Evolutionary conservation across 176 grass and related monocot species (phyloP), one percentile per base, ranked within the genome.

Genomic region (Secale cereale): DNA sequence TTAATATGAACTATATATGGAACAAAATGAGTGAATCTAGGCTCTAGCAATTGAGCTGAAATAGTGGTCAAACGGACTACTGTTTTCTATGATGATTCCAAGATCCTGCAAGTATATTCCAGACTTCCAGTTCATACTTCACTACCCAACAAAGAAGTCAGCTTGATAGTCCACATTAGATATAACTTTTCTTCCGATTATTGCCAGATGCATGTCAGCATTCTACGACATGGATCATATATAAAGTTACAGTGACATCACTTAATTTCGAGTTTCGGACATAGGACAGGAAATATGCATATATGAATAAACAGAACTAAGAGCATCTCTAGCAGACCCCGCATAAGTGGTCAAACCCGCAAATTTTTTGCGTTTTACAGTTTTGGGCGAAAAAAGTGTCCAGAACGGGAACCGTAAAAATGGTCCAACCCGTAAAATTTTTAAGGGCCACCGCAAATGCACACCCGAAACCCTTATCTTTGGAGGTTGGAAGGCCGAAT

Each of bases 51-150:
- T 19, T 52, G 48, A 52, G 30, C 27, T 50, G 52, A 59, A 75
- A 76, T 10, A 45, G 23, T 19, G 1, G 43, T 11, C 28, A 36
- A 7, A 36, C 0, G 20, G 19, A 67, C 26, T 19, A 22, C 22
- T 65, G 20, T 59, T 59, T 22, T 20, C 41, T 80, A 39, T 50
- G 46, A 52, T 79, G 17, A 39, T 82, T 41, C 4, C 8, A 59
- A 82, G 80, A 70, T 82, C 60, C 23, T 22, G n/a, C 67, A 20
- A 59, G 13, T 17, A 81, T 70, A 13, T 52, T 69, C 65, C n/a
- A n/a, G n/a, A n/a, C n/a, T n/a, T n/a, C n/a, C 20, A 75, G 41
- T 75, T 75, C 72, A 74, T 1, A 50, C 15, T 36, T 70, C 29
- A 70, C 20, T 60, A 56, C 65, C 52, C 25, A 45, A 43, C 9